Evolutionary conservation across 2,329 filamentous ascomycete species (phyloP).

Genomic region (Beauveria rudraprayagi): DNA sequence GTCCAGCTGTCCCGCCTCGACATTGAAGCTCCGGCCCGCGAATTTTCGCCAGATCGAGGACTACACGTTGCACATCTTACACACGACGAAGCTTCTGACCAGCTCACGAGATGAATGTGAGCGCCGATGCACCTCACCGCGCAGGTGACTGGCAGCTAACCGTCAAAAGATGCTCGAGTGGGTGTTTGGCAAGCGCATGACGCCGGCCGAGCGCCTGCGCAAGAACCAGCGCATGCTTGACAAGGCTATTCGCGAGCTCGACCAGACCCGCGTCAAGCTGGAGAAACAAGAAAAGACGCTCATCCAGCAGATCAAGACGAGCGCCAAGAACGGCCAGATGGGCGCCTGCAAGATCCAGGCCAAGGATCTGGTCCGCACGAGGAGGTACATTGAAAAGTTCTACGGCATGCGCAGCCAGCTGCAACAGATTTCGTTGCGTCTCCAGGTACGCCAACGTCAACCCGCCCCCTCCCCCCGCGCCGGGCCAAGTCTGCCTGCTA

Average conservation of each 20-base stretch:
- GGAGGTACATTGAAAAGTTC: slow-evolving; percentile 95
- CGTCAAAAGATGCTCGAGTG: slow-evolving; percentile 81
- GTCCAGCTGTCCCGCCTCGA: neutral
- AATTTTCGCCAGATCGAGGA: neutral
- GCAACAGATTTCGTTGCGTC: slow-evolving; percentile 88
- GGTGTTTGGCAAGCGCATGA: slow-evolving; percentile 99
- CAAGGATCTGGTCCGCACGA: slow-evolving; percentile 88
- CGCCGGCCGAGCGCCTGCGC: slow-evolving; percentile 81
- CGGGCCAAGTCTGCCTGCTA: slow-evolving; percentile 1
- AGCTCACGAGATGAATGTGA: slow-evolving; percentile 47
- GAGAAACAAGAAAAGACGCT: slow-evolving; percentile 99
- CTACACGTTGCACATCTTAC: neutral
- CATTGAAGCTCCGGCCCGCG: neutral
- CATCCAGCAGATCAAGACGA: slow-evolving; percentile 93
- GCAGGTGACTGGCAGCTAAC: slow-evolving; percentile 6
- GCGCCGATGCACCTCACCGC: slow-evolving; percentile 18
- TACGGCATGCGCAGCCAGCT: slow-evolving; percentile 96
- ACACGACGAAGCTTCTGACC: neutral
- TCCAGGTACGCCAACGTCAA: slow-evolving; percentile 57
- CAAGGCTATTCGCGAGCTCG: slow-evolving; percentile 93
- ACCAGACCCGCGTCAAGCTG: slow-evolving; percentile 88
- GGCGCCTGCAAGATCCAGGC: slow-evolving; percentile 98
- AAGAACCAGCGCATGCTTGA: slow-evolving; percentile 96
- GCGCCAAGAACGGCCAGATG: slow-evolving; percentile 95
- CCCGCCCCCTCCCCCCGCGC: neutral